Evolutionary conservation across 1,139 yeast species (phyloP), one percentile per base, ranked within the genome.

Genomic region (Magnusiomyces paraingens): DNA sequence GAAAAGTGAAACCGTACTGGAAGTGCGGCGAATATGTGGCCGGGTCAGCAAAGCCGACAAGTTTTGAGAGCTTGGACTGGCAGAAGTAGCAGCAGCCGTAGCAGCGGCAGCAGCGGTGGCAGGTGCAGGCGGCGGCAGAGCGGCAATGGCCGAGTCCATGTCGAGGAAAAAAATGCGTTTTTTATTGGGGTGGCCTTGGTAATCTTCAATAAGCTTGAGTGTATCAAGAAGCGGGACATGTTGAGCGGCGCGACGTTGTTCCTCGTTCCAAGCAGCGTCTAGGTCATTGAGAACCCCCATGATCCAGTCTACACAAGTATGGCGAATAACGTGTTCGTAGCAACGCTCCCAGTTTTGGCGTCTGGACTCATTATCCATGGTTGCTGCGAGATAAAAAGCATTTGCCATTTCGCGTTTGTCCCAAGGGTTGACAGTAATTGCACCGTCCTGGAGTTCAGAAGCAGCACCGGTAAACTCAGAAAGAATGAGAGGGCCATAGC

Each of bases 401-500:
- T 79, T 76, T 0, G 94, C 77, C 60, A 90, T 81, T 57, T 80
- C 79, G 49, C 75, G 78, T 39, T 80, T 75, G 67, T 90, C 94
- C 95, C 97, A 93, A 1, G 99, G 99, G 65, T 93, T 94, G 44
- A 91, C 83, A 47, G 89, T 70, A 4, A 91, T 46, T 3, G 59
- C 52, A 6, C 53, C 57, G 44, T 78, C 69, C 2, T 80, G 81
- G 51, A 94, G 75, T 4, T 91, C 80, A 1, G 85, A 78, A 0
- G 98, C 95, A 14, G 96, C 86, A 0, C 99, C 99, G 0, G 97
- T 90, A 63, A 94, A 93, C 68, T 93, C 99, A 42, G 96, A 86
- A 57, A 93, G 71, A 55, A 93, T 78, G 60, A 93, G 76, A 0
- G 98, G 96, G 0, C 96, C 86, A 60, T 86, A 82, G 59, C 80